Base-by-base conservation (phyloP, 2,329 filamentous ascomycete genomes). In the Eurotiales sp. region DNA sequence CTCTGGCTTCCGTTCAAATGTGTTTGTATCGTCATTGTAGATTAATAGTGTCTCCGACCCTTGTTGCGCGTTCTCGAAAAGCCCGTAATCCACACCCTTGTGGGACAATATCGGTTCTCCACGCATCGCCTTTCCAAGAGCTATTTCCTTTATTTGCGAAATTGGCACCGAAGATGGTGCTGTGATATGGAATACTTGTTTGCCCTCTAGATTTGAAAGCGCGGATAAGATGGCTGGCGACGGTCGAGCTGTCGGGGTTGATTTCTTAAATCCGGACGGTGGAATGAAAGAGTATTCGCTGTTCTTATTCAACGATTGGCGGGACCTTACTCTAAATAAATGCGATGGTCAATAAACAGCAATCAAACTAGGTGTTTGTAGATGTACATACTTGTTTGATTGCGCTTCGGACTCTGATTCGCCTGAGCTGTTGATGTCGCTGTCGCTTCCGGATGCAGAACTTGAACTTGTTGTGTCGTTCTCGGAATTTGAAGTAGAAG, bases 181-280 rank as follows among this genome's bases (percentile, higher is more conserved):
- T 15, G 71, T 72, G 51, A 78, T 73, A 55, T 77, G 73, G 64
- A 73, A 73, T 44, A 78, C 58, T 59, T 77, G 70, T 58, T 77
- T 77, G 46, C 69, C 70, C 45, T 59, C 59, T 45, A 74, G 62
- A 45, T 72, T 61, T 32, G 70, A 68, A 36, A 72, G 63, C 21
- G 67, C 50, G 21, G 69, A 66, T 25, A 40, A 39, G 41, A 64
- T 61, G 39, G 64, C 58, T 3, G 68, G 66, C 41, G 65, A 66
- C 23, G 64, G 61, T 4, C 64, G 57, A 15, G 60, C 49, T 37
- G 65, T 62, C 49, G 65, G 65, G 51, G 67, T 66, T 42, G 64
- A 56, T 32, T 65, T 49, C 48, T 70, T 70, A 61, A 75, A 76
- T 23, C 72, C 73, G n/a, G 58, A 55, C 1, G 73, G 73, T 4